Conservation (phyloP, 164 flowering plant genomes). For the Macadamia tetraphylla region DNA sequence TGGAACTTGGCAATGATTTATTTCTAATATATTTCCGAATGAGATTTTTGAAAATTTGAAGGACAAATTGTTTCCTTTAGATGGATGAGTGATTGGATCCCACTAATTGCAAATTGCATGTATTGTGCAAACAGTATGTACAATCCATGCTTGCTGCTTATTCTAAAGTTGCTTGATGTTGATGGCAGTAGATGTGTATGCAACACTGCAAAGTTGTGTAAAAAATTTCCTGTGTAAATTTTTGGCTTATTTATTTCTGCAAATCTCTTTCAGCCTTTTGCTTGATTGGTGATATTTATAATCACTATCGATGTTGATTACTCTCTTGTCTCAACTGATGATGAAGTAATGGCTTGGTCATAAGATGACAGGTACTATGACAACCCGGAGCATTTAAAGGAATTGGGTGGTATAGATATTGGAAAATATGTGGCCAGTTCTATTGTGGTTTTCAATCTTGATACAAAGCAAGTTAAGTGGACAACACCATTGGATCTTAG, state of each 20-base stretch:
- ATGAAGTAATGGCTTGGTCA: constrained; percentile 17
- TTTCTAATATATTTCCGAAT: no score
- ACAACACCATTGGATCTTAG: constrained; percentile 67
- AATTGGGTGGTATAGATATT: constrained; percentile 82
- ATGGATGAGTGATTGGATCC: no score
- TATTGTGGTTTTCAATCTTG: constrained; percentile 94
- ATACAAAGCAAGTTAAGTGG: constrained; percentile 97
- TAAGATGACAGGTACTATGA: constrained; percentile 81
- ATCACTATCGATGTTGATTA: not conserved
- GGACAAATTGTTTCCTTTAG: no score
- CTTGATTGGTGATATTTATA: not conserved
- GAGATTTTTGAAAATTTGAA: no score
- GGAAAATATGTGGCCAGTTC: constrained; percentile 86
- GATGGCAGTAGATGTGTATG: not conserved
- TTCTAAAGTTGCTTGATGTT: not conserved
- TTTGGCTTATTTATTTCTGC: not conserved
- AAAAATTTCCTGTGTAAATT: not conserved
- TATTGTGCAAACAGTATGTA: no score
- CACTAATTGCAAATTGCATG: no score
- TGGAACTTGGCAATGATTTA: no score
- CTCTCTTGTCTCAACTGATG: constrained; percentile 3
- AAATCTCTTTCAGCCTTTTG: not conserved
- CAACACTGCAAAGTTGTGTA: not conserved
- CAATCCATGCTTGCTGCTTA: no score
- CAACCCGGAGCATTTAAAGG: constrained; percentile 81